phyloP scores from a whole-genome alignment of 495 filamentous ascomycete genomes.

The Daldinia decipiens region DNA sequence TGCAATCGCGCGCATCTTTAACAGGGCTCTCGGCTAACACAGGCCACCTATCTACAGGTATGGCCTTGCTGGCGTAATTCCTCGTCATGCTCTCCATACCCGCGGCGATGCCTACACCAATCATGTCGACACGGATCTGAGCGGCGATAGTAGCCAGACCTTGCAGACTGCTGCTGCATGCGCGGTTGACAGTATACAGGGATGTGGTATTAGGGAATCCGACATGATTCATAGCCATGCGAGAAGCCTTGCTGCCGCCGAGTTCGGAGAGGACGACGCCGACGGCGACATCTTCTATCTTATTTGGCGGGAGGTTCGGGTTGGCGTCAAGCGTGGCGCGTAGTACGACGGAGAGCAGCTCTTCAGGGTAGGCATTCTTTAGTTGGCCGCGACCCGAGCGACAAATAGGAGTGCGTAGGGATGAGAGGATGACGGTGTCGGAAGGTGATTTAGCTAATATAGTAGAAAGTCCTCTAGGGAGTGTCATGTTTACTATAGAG shows the following conservation, averaged over 20 bases:
- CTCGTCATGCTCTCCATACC: constrained; percentile 95
- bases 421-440: constrained; percentile 89
- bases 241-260: constrained; percentile 88
- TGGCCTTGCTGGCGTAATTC: constrained; percentile 84
- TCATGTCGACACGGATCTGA: constrained; percentile 74
- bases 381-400: constrained; percentile 85
- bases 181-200: constrained; percentile 87
- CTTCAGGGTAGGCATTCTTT: constrained; percentile 89
- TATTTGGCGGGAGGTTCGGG: constrained; percentile 75
- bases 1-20: constrained; percentile 81
- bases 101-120: constrained; percentile 83
- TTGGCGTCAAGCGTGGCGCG: constrained; percentile 79
- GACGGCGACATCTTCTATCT: constrained; percentile 82
- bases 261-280: constrained; percentile 92
- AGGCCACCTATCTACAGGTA: constrained; percentile 83
- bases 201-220: constrained; percentile 76
- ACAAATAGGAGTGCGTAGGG: constrained; percentile 85
- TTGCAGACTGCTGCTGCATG: constrained; percentile 81
- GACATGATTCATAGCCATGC: constrained; percentile 87
- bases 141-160: constrained; percentile 76
- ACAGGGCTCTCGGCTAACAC: constrained; percentile 70
- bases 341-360: constrained; percentile 84
- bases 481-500: constrained; percentile 38
- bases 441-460: constrained; percentile 82
- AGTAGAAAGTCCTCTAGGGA: constrained; percentile 70